phyloP scores from a whole-genome alignment of 495 filamentous ascomycete genomes.

The Amniculicola lignicola region DNA sequence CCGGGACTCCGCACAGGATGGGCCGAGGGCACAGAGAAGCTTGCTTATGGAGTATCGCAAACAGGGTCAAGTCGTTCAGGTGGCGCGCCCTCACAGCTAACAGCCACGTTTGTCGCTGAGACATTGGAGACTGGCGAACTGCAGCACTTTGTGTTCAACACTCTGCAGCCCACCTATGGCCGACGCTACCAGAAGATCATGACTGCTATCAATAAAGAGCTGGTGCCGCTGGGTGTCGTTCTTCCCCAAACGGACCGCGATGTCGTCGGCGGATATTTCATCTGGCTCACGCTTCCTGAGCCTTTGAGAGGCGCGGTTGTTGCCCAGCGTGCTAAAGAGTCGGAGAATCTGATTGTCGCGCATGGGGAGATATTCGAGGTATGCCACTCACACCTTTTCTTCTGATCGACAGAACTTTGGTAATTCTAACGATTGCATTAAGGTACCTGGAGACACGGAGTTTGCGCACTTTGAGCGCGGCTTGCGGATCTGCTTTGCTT shows the following conservation, averaged over 20 bases:
- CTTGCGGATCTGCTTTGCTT: slow-evolving; percentile 67
- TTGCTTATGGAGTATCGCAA: slow-evolving; percentile 65
- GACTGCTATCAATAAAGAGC: slow-evolving; percentile 51
- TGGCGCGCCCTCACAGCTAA: slow-evolving; percentile 70
- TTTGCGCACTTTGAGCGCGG: slow-evolving; percentile 49
- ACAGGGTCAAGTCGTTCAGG: slow-evolving; percentile 66
- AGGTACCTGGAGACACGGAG: slow-evolving; percentile 48
- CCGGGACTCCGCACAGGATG: slow-evolving; percentile 80
- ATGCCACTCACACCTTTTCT: neutral
- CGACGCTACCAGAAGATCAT: slow-evolving; percentile 54
- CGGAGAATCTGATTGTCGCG: slow-evolving; percentile 55
- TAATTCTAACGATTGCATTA: neutral
- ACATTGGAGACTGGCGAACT: slow-evolving; percentile 54
- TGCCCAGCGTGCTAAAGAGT: slow-evolving; percentile 49
- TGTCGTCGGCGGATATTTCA: slow-evolving; percentile 71
- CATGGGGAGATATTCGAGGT: slow-evolving; percentile 67
- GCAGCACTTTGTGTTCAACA: slow-evolving; percentile 43
- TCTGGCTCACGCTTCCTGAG: slow-evolving; percentile 67
- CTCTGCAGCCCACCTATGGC: slow-evolving; percentile 54
- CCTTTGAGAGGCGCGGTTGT: slow-evolving; percentile 53
- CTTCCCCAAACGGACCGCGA: slow-evolving; percentile 43
- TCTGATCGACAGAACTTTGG: no score
- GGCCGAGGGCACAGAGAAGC: slow-evolving; percentile 67
- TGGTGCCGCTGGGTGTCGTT: slow-evolving; percentile 59
- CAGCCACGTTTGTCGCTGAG: slow-evolving; percentile 61